Conservation (phyloP, 805 yeast genomes). For the Monosporozyma aquatica region DNA sequence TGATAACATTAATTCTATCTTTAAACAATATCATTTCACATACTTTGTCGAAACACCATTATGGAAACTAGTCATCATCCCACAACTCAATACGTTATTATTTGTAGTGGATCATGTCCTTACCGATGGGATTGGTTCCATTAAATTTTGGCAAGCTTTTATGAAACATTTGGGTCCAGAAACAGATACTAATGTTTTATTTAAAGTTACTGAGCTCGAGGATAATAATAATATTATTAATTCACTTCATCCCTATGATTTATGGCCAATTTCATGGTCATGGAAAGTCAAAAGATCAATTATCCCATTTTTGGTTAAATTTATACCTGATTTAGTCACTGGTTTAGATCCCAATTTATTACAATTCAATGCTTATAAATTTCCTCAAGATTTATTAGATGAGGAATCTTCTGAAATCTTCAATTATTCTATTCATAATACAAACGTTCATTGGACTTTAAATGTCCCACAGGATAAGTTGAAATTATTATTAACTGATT, state of each 20-base stretch:
- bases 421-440: conserved; percentile 14
- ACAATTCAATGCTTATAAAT: conserved; percentile 13
- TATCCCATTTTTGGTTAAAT: conserved; percentile 7
- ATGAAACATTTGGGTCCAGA: conserved; percentile 8
- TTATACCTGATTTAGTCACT: conserved; percentile 11
- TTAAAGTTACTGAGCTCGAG: too few species aligned
- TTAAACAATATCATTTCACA: conserved; percentile 13
- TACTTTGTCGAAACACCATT: conserved; percentile 14
- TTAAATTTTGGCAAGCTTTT: conserved; percentile 15
- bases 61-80: conserved; percentile 22
- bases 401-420: neutral
- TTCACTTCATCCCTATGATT: conserved; percentile 15
- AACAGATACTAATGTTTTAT: neutral
- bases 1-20: conserved; percentile 13
- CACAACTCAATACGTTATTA: conserved; percentile 11
- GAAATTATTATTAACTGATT: conserved; percentile 9
- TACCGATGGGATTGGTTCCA: conserved; percentile 24
- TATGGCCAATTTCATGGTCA: conserved; percentile 17
- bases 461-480: conserved; percentile 10
- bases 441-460: conserved; percentile 15
- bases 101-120: conserved; percentile 20
- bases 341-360: conserved; percentile 8
- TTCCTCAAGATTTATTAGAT: conserved; percentile 5
- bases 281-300: conserved; percentile 11
- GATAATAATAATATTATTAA: too few species aligned